These are phyloP conservation scores for Evernia prunastri DNA, from an alignment of 495 filamentous ascomycete species.

Conservation along the genomic window DNA sequence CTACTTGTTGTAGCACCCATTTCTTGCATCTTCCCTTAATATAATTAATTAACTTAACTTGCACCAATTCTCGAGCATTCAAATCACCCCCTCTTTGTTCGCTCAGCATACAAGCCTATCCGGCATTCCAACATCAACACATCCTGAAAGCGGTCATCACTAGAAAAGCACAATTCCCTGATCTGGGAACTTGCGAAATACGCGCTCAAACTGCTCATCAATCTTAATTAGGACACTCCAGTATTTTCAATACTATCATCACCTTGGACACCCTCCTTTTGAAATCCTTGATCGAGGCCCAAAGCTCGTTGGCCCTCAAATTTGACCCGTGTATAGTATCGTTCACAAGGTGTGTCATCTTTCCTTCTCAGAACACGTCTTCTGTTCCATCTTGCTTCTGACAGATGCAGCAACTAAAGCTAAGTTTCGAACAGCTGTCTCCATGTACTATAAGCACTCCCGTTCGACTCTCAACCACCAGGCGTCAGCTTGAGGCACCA, in stretches of 20 bases:
- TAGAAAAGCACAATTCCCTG: not conserved
- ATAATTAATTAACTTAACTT: no score
- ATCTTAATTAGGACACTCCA: not conserved
- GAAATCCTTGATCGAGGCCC: not conserved
- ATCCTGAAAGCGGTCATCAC: slow-evolving; percentile 14
- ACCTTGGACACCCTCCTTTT: not conserved
- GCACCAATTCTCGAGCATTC: not conserved
- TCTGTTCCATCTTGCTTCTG: not conserved
- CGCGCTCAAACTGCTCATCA: not conserved
- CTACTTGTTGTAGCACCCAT: slow-evolving; percentile 4
- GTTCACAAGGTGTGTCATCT: not conserved
- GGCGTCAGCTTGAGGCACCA: not conserved
- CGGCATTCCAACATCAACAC: slow-evolving; percentile 21
- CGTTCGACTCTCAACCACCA: slow-evolving; percentile 6
- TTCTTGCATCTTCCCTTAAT: not conserved
- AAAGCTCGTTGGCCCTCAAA: slow-evolving; percentile 7
- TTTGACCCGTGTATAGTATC: not conserved
- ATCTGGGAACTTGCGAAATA: not conserved
- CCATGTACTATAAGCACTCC: slow-evolving; percentile 14
- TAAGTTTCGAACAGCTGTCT: not conserved
- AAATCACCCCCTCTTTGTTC: slow-evolving; percentile 10
- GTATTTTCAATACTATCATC: not conserved
- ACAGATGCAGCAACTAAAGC: not conserved
- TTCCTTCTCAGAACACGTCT: not conserved
- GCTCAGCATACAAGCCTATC: slow-evolving; percentile 15